Base-by-base conservation (phyloP, 2,329 filamentous ascomycete species). In the Botrytis porri region DNA sequence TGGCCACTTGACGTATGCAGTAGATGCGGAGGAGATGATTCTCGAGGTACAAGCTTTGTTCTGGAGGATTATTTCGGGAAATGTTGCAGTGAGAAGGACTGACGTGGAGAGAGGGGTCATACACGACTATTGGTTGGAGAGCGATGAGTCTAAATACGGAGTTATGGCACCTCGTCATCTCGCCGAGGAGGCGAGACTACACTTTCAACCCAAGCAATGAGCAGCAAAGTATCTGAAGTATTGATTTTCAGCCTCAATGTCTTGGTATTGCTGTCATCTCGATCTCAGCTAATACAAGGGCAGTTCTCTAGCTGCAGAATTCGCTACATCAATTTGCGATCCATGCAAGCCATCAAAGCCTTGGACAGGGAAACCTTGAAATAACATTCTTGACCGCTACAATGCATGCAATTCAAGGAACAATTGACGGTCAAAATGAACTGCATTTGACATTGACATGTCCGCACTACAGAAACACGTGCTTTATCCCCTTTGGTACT, bases 21-120 rank as follows among this genome's bases (percentile, higher is more conserved):
- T 76, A 1, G 82, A 84, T 75, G 83, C 80, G 4, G 81, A 81
- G 70, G 76, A 80, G 43, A 81, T 83, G 72, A 75, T 84, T 69
- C 73, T 79, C 12, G 78, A 80, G 43, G 79, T 83, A 25, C 78
- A 79, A 72, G 73, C 71, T 4, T 76, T 83, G 32, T 82, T 83
- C 65, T 73, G 76, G 63, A 74, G 77, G 39, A 80, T 83, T 4
- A 76, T 83, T 48, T 75, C 73, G 9, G 81, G 80, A 1, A 77
- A 82, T 32, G 77, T 83, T 3, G 79, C 81, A 2, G 79, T 83
- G 1, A 76, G 75, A 16, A 76, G 78, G 25, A 81, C 78, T 61
- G 74, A 76, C 12, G 75, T 75, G 37, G 77, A 77, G 65, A 74
- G 80, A 35, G 82, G 79, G 2, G 80, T 83, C 48, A 75, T 80